Evolutionary conservation across 352 stramenopile species (phyloP), one percentile per base, ranked within the genome.

Genomic region (Phytophthora chlamydospora): DNA sequence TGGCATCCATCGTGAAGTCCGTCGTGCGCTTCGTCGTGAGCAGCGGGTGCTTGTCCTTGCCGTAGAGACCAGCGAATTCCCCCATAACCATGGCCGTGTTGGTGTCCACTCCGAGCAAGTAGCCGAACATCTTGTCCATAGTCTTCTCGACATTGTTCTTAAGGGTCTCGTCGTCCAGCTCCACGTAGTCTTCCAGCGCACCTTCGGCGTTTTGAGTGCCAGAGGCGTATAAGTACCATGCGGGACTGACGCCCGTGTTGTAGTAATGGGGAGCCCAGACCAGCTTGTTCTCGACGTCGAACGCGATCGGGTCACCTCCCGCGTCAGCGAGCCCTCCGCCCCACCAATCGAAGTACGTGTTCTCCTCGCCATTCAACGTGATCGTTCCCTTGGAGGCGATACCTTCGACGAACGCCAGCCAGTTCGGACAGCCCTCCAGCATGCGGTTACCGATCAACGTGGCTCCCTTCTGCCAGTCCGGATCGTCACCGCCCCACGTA

Each of bases 241-340:
- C 75, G 1, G 82, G 82, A 44, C 58, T 85, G 17, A 91, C 79
- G 35, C 65, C 82, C 16, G 82, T 88, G 66, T 87, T 89, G 68
- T 91, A 91, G 58, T 91, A 91, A 58, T 91, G 82, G 11, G 82
- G 82, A n/a, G 82, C 74, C 60, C 78, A 91, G 17, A 91, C 79
- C 0, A 91, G 56, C 48, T 91, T 91, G 64, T 88, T 74, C 1
- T 73, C 44, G 14, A 76, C 55, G 6, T 68, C 45, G 32, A 88
- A 71, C 10, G 71, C 73, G 36, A 87, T 58, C 14, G 79, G 79
- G 19, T 74, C 57, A 4, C 11, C 56, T 0, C 63, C 69, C n/a
- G 76, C 82, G n/a, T 75, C 49, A 27, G 79, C 71, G 0, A 91
- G 61, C 47, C 82, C 82, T 8, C 71, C 76, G 8, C 82, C 82